Evolutionary conservation across 2,329 filamentous ascomycete species (phyloP).

Genomic region (Gnomoniopsis sp.): DNA sequence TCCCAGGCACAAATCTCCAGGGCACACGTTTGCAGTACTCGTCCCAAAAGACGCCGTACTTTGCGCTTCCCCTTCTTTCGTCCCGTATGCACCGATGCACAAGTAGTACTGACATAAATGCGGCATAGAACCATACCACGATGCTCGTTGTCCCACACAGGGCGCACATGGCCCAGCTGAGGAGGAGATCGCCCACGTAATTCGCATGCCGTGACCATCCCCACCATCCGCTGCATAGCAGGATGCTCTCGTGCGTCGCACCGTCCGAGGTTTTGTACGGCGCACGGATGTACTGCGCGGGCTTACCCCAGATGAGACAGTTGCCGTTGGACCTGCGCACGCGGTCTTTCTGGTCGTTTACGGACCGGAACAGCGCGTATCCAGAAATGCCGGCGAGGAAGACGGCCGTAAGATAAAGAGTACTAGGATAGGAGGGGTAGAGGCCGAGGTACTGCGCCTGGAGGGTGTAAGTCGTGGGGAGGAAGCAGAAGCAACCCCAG

Average conservation of each 20-base stretch:
- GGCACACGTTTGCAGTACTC: constrained; percentile 38
- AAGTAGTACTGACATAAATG: constrained; percentile 41
- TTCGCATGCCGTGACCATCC: background rate
- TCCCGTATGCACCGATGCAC: constrained; percentile 43
- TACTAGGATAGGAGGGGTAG: constrained; percentile 27
- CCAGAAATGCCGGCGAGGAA: constrained; percentile 28
- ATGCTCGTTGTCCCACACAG: constrained; percentile 33
- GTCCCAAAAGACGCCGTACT: constrained; percentile 43
- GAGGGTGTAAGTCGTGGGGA: constrained; percentile 44
- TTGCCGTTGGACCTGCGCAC: constrained; percentile 36
- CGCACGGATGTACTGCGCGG: constrained; percentile 34
- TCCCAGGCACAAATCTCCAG: constrained; percentile 36
- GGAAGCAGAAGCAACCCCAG: constrained; percentile 43
- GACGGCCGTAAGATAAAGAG: constrained; percentile 24
- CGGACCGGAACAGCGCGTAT: constrained; percentile 41
- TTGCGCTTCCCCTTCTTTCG: constrained; percentile 39
- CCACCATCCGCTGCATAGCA: background rate
- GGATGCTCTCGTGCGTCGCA: constrained; percentile 26
- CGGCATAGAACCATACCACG: constrained; percentile 42
- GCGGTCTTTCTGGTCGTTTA: constrained; percentile 42
- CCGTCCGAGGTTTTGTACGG: constrained; percentile 40
- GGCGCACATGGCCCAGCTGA: constrained; percentile 38
- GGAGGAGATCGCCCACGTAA: background rate
- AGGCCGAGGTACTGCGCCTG: constrained; percentile 44
- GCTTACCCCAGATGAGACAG: constrained; percentile 40